phyloP scores from a whole-genome alignment of 2,329 filamentous ascomycete genomes.

The Microcyclospora pomicola region DNA sequence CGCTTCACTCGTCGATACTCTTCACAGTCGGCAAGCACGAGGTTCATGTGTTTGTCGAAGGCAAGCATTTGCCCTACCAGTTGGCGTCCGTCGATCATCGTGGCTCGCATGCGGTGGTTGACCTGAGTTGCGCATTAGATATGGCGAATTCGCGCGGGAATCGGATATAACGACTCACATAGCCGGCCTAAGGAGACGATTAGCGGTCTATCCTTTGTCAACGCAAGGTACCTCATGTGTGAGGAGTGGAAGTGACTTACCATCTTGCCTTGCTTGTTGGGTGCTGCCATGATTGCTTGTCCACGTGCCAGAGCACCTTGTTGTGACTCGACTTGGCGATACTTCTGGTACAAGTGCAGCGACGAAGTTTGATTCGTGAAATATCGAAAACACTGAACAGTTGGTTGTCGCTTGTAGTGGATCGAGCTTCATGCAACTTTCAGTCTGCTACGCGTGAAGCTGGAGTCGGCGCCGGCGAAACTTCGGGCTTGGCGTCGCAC shows the following conservation, averaged over 20 bases:
- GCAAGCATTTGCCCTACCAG: slow-evolving; percentile 98
- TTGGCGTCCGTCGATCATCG: slow-evolving; percentile 84
- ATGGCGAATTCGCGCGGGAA: neutral
- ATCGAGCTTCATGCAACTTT: too few species aligned
- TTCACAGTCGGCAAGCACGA: slow-evolving; percentile 96
- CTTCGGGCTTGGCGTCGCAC: too few species aligned
- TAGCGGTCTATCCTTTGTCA: slow-evolving; percentile 30
- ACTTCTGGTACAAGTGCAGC: too few species aligned
- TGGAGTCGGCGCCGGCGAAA: too few species aligned
- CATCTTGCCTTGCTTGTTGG: slow-evolving; percentile 92
- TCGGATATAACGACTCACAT: slow-evolving; percentile 36
- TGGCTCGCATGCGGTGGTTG: slow-evolving; percentile 98
- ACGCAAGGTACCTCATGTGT: slow-evolving; percentile 23
- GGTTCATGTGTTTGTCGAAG: slow-evolving; percentile 99
- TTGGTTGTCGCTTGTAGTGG: too few species aligned
- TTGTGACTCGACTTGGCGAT: slow-evolving; percentile 2
- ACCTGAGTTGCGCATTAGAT: slow-evolving; percentile 47
- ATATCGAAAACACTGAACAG: too few species aligned
- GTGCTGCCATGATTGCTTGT: slow-evolving; percentile 28
- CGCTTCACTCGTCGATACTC: slow-evolving; percentile 87
- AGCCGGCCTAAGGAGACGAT: slow-evolving; percentile 42
- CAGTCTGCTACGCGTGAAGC: too few species aligned
- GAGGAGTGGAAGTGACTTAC: slow-evolving; percentile 44
- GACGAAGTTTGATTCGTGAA: too few species aligned
- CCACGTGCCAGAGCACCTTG: slow-evolving; percentile 30